Percentiles rank a stretch among this genome's conserved stretches.
Evolutionary conservation across 2,329 filamentous ascomycete species (phyloP).

Genomic region (Colletotrichum aenigma): DNA sequence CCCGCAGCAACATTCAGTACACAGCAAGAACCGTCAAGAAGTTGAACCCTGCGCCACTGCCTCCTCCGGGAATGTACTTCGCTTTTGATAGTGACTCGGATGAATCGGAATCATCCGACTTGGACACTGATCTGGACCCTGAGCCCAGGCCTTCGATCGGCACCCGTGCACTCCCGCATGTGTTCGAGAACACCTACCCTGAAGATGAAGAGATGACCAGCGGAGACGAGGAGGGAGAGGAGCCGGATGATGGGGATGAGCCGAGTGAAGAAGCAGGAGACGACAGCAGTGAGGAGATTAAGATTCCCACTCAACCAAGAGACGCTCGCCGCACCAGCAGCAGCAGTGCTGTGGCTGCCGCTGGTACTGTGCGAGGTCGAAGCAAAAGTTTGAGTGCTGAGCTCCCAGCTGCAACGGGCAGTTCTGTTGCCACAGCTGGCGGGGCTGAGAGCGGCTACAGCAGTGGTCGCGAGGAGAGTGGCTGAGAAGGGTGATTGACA

Average conservation of each 20-base stretch:
- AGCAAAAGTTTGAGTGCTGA: constrained; percentile 36
- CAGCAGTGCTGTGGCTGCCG: constrained; percentile 35
- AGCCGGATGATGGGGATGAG: constrained; percentile 21
- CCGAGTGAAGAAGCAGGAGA: not conserved
- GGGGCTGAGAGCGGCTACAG: constrained; percentile 40
- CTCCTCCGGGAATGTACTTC: constrained; percentile 57
- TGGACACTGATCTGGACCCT: constrained; percentile 29
- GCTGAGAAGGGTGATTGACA: not conserved
- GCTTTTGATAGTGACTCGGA: constrained; percentile 47
- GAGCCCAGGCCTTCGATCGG: constrained; percentile 28
- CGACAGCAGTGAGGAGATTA: constrained; percentile 5
- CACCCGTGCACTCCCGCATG: constrained; percentile 35
- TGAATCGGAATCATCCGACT: constrained; percentile 31
- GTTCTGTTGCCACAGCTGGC: constrained; percentile 45
- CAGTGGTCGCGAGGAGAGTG: constrained; percentile 36
- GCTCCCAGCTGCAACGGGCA: constrained; percentile 29
- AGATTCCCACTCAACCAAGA: constrained; percentile 23
- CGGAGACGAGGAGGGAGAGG: constrained; percentile 36
- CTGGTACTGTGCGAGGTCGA: constrained; percentile 31
- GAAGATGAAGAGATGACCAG: constrained; percentile 44
- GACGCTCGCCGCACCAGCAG: constrained; percentile 21
- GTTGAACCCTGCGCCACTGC: constrained; percentile 52
- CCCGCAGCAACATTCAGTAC: constrained; percentile 49
- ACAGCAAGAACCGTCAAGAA: constrained; percentile 44
- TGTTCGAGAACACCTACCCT: constrained; percentile 43